These are phyloP conservation scores for Pythium dissotocum DNA, from an alignment of 352 stramenopile species.

Conservation along the genomic window DNA sequence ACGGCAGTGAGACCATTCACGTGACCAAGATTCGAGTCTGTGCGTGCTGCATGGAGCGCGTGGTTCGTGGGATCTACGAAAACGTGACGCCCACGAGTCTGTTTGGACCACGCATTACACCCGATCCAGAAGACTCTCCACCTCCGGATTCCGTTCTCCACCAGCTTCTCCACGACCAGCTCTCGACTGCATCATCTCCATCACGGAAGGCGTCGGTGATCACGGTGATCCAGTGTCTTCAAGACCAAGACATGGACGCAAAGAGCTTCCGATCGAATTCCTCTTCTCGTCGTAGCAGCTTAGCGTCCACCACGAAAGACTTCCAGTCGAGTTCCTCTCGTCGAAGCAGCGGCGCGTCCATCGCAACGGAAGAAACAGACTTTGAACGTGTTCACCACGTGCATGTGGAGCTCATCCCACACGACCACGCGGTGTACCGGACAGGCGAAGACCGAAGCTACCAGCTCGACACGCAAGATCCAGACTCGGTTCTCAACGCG, in stretches of 20 bases:
- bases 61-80: conserved; percentile 52
- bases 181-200: conserved; percentile 32
- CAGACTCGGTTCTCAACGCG: conserved; percentile 5
- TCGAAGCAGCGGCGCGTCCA: too few relatives aligned
- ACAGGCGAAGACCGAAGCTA: conserved; percentile 20
- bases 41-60: conserved; percentile 48
- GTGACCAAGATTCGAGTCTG: conserved; percentile 45
- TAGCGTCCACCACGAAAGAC: too few relatives aligned
- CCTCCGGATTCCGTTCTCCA: conserved; percentile 34
- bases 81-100: conserved; percentile 28
- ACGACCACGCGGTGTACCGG: conserved; percentile 4
- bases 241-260: conserved; percentile 27
- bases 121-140: conserved; percentile 25
- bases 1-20: not conserved
- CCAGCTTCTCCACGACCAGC: conserved; percentile 40
- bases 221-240: conserved; percentile 47
- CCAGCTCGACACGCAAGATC: conserved; percentile 5
- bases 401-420: conserved; percentile 9
- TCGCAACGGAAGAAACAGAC: too few relatives aligned
- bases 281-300: not conserved
- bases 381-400: too few relatives aligned
- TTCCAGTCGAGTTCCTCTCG: too few relatives aligned
- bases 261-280: not conserved
- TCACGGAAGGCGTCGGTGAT: conserved; percentile 40
- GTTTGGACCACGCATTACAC: conserved; percentile 30